Conservation (phyloP, 2,329 filamentous ascomycete species). For the Mycosphaerella arachidis region DNA sequence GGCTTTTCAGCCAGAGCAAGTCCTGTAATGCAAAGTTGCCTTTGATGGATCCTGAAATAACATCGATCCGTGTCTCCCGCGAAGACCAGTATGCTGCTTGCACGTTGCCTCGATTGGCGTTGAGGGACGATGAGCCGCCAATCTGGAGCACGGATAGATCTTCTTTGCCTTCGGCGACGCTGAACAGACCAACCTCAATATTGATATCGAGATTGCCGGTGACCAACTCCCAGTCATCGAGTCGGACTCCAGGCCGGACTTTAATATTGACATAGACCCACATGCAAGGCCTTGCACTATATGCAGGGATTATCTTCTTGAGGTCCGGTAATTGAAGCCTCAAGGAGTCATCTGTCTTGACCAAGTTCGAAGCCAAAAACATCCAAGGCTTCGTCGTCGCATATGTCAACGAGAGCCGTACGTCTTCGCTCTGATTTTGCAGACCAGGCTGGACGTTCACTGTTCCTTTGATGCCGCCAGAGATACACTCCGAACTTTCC, state of each 20-base stretch:
- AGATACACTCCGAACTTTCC: slow-evolving; percentile 16
- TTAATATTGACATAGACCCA: slow-evolving; percentile 37
- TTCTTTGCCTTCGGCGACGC: neutral
- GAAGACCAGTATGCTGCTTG: slow-evolving; percentile 33
- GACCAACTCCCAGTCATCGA: slow-evolving; percentile 34
- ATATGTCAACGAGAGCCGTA: slow-evolving; percentile 36
- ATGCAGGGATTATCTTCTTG: neutral
- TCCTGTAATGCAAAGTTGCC: slow-evolving; percentile 41
- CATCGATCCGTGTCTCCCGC: slow-evolving; percentile 38
- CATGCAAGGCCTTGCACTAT: slow-evolving; percentile 31
- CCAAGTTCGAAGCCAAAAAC: slow-evolving; percentile 31
- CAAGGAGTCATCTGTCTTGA: slow-evolving; percentile 19
- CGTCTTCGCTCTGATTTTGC: slow-evolving; percentile 32
- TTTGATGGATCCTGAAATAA: slow-evolving; percentile 38
- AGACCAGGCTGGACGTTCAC: slow-evolving; percentile 36
- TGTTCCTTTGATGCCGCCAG: slow-evolving; percentile 34
- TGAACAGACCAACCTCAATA: slow-evolving; percentile 31
- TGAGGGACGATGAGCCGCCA: slow-evolving; percentile 32
- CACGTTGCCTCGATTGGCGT: slow-evolving; percentile 33
- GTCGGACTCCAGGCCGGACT: slow-evolving; percentile 30
- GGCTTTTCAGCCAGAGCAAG: slow-evolving; percentile 38
- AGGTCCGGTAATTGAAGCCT: slow-evolving; percentile 19
- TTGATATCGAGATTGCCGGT: slow-evolving; percentile 38
- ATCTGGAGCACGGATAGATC: slow-evolving; percentile 29
- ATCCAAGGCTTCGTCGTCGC: slow-evolving; percentile 35